phyloP scores from a whole-genome alignment of 805 yeast species.

The Helenozyma rhizophorensis region DNA sequence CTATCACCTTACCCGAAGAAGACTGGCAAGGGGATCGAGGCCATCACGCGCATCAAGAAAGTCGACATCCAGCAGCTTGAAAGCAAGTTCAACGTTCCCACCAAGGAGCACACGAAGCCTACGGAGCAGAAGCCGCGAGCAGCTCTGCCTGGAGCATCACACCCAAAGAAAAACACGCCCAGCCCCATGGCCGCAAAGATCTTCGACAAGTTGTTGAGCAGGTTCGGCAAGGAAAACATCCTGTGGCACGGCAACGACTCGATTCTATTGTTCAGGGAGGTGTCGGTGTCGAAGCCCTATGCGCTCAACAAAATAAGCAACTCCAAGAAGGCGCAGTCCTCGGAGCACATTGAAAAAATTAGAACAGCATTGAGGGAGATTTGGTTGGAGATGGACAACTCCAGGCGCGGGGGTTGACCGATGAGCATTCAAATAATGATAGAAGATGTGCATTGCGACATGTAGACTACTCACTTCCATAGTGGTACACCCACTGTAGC shows the following conservation, averaged over 20 bases:
- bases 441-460: neutral
- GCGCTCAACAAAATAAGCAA: conserved; percentile 27
- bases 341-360: conserved; percentile 20
- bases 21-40: conserved; percentile 18
- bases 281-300: conserved; percentile 37
- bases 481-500: conserved; percentile 29
- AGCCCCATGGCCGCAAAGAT: conserved; percentile 21
- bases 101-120: no score
- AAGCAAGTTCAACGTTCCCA: conserved; percentile 3
- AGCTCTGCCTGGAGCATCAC: neutral
- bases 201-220: conserved; percentile 42
- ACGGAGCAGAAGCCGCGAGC: neutral
- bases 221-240: conserved; percentile 32
- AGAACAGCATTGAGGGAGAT: conserved; percentile 21
- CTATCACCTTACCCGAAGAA: conserved; percentile 25
- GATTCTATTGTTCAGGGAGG: conserved; percentile 36
- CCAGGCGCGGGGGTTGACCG: conserved; percentile 24
- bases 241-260: conserved; percentile 36
- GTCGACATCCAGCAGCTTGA: conserved; percentile 9
- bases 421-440: neutral
- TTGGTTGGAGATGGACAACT: conserved; percentile 25
- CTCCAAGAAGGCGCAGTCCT: conserved; percentile 16
- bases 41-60: conserved; percentile 5
- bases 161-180: conserved; percentile 4
- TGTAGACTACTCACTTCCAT: neutral